These are phyloP conservation scores for Purshia tridentata DNA, from an alignment of 306 rosid genomes.

Conservation along the genomic window DNA sequence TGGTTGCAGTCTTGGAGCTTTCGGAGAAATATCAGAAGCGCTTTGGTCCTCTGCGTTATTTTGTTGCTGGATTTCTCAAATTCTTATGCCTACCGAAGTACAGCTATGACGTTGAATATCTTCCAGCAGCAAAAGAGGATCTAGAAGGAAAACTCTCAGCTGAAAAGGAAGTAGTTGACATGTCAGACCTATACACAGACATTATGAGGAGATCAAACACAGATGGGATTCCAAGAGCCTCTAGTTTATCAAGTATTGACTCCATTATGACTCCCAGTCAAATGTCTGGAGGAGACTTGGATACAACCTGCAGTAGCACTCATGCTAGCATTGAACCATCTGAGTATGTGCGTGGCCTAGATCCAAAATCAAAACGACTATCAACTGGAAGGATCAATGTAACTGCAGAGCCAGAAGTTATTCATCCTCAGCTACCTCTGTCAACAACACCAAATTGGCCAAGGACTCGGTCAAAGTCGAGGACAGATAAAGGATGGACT, in stretches of 20 bases:
- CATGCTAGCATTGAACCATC: constrained; percentile 96
- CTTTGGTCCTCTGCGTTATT: constrained; percentile 92
- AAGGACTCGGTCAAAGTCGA: constrained; percentile 90
- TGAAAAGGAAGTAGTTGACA: constrained; percentile 75
- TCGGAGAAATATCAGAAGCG: constrained; percentile 95
- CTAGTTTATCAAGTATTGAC: constrained; percentile 98
- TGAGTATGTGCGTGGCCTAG: constrained; percentile 91
- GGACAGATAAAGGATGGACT: constrained; percentile 88
- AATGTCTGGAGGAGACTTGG: constrained; percentile 87
- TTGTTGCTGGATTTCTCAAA: constrained; percentile 96
- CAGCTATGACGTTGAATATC: constrained; percentile 92
- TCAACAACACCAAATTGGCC: constrained; percentile 98
- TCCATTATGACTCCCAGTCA: constrained; percentile 96
- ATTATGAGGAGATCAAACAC: constrained; percentile 80
- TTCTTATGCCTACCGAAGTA: constrained; percentile 90
- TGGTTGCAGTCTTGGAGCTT: constrained; percentile 82
- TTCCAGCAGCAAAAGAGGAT: constrained; percentile 76
- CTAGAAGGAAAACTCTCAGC: constrained; percentile 59
- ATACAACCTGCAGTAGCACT: constrained; percentile 62
- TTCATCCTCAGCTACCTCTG: constrained; percentile 87
- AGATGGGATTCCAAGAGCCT: constrained; percentile 94
- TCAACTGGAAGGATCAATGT: constrained; percentile 80
- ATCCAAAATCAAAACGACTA: constrained; percentile 85
- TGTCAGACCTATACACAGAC: constrained; percentile 80
- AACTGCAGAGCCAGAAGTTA: constrained; percentile 88